Conservation (phyloP, 2,329 filamentous ascomycete genomes). For the Fusarium sororula region DNA sequence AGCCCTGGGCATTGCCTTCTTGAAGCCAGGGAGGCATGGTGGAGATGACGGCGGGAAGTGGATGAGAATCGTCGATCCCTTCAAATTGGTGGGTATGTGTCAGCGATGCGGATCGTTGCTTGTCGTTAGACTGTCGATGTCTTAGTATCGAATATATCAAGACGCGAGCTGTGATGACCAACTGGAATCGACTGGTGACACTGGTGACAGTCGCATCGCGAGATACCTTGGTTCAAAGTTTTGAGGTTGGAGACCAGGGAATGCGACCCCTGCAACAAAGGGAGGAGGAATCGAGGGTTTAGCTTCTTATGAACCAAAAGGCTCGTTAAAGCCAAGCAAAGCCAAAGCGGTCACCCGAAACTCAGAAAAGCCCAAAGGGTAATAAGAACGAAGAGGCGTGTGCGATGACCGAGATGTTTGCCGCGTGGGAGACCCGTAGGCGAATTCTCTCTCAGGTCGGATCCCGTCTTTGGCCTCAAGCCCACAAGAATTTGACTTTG, state of each 20-base stretch:
- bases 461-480: not conserved
- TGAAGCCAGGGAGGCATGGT: constrained; percentile 35
- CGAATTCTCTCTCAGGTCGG: not conserved
- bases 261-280: not conserved
- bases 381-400: not conserved
- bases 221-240: not conserved
- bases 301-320: constrained; percentile 2
- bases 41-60: constrained; percentile 7
- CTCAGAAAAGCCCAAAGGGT: not conserved
- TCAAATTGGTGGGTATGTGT: constrained; percentile 6
- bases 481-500: constrained; percentile 36
- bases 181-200: constrained; percentile 7
- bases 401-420: not conserved
- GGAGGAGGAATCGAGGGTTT: constrained; percentile 7
- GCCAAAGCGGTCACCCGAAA: constrained; percentile 1
- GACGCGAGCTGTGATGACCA: not conserved
- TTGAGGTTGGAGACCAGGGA: not conserved
- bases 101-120: not conserved
- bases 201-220: constrained; percentile 16
- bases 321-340: constrained; percentile 9
- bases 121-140: constrained; percentile 9
- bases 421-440: not conserved
- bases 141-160: constrained; percentile 4
- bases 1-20: not conserved
- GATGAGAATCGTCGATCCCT: not conserved